Base-by-base conservation (phyloP, 2,329 filamentous ascomycete genomes). In the Escovopsis sp. region DNA sequence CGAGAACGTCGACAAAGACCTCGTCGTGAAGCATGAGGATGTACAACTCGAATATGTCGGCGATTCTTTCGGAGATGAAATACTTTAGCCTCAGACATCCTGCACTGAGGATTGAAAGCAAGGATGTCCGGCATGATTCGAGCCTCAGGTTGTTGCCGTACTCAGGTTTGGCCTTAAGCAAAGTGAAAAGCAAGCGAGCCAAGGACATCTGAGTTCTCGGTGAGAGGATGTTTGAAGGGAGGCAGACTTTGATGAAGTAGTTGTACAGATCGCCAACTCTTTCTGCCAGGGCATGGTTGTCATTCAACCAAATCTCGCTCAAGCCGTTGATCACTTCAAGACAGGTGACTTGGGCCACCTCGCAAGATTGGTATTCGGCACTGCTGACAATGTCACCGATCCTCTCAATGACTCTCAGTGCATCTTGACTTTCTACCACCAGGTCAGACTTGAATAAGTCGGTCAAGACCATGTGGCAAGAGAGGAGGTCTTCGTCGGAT, bases 1-100 rank as follows among this genome's bases (percentile, higher is more conserved):
- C 69, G n/a, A 93, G 66, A 11, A 98, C 73, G 55, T 96, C 86
- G 33, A 86, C 71, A 48, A 95, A 86, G 12, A 96, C 76, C 6
- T 78, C 75, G 44, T 93, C 85, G 52, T 98, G 91, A 38, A 82
- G 70, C 50, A 81, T 82, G 2, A 95, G 69, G n/a, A 88, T 71
- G 54, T 84, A 96, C 2, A 84, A 71, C 11, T 77, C 73, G 58
- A 98, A 98, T 26, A 98, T 69, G 6, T 68, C 67, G 1, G 85
- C 75, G 15, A 96, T 66, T 3, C 72, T 70, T 43, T 75, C 67
- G 0, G 82, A 80, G 42, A 94, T 74, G 45, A 73, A 75, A 53
- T 83, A 87, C 53, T 93, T 91, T 38, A 91, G 80, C 10, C 68
- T 60, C 53, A 89, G 75, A 42, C 75, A 68, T 1, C 81, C 77